A percentile compares a stretch with the other conserved stretches of the same genome.
Evolutionary conservation across 306 rosid genomes (phyloP).

Genomic region (Erythrophleum fordii): DNA sequence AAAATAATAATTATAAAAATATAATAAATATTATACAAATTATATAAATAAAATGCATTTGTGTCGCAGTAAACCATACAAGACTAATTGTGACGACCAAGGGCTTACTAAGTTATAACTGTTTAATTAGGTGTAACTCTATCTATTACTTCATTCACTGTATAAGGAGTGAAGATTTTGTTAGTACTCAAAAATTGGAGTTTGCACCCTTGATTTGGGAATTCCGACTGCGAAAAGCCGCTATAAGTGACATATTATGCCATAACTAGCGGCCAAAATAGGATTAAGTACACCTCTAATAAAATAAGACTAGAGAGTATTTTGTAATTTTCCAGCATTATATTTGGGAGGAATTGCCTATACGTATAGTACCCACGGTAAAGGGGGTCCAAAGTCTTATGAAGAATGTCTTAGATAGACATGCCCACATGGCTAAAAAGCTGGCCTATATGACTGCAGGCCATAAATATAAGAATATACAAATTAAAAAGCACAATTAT

Average conservation of each 20-base stretch:
- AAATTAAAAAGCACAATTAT: constrained; percentile 10
- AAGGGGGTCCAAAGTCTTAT: constrained; percentile 20
- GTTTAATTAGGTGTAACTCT: not conserved
- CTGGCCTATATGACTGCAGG: constrained; percentile 24
- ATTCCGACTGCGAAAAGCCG: not conserved
- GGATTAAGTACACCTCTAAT: not conserved
- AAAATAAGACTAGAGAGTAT: not conserved
- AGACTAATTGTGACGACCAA: too few species aligned
- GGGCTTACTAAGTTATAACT: too few species aligned
- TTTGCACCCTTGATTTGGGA: not conserved
- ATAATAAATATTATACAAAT: too few species aligned
- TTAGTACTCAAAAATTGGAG: not conserved
- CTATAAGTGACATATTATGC: not conserved
- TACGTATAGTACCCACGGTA: not conserved
- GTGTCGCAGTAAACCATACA: too few species aligned
- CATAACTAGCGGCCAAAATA: constrained; percentile 2
- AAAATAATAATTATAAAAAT: too few species aligned
- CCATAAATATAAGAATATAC: constrained; percentile 8
- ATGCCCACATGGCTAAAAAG: constrained; percentile 53
- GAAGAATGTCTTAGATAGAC: constrained; percentile 39
- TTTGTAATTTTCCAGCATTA: not conserved
- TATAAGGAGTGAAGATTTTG: not conserved
- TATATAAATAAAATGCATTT: too few species aligned
- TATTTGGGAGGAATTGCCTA: not conserved
- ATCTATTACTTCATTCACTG: not conserved